Percentiles rank a stretch among this genome's conserved stretches.
Evolutionary conservation across 2,329 filamentous ascomycete genomes (phyloP).

Genomic region (Hymenoscyphus occultus): DNA sequence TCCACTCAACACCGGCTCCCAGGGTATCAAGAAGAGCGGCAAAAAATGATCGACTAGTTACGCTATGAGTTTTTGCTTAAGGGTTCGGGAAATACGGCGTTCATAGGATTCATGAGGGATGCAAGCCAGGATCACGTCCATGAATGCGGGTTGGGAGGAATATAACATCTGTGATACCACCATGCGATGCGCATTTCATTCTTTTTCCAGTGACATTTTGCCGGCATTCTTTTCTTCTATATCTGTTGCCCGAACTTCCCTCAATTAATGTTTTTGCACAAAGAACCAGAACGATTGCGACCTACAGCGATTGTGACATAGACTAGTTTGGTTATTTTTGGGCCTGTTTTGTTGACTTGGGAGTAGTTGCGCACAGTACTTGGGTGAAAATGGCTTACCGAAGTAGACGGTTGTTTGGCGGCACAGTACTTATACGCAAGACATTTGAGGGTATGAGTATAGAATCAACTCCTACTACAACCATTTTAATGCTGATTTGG

Average conservation of each 20-base stretch:
- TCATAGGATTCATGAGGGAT: conserved; percentile 13
- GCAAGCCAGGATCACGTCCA: conserved; percentile 2
- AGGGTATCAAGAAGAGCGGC: conserved; percentile 97
- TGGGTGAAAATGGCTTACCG: neutral
- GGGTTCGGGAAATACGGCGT: conserved; percentile 15
- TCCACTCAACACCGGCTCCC: conserved; percentile 75
- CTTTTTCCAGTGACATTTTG: neutral
- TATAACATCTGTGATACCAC: neutral
- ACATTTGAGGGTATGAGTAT: no score
- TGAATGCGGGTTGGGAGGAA: conserved; percentile 5
- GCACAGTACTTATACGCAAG: no score
- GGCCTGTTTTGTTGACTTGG: neutral
- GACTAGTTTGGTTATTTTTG: neutral
- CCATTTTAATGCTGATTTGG: no score
- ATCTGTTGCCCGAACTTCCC: neutral
- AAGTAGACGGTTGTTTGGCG: no score
- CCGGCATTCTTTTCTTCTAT: neutral
- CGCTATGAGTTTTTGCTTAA: conserved; percentile 3
- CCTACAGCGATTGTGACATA: neutral
- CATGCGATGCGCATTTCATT: neutral
- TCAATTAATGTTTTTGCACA: neutral
- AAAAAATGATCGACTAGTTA: conserved; percentile 66
- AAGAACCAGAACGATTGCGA: neutral
- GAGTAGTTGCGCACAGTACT: neutral
- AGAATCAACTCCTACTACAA: no score